Evolutionary conservation across 1,284 basidiomycete genomes (phyloP).

Genomic region (Sanghuangporus sanghuang): DNA sequence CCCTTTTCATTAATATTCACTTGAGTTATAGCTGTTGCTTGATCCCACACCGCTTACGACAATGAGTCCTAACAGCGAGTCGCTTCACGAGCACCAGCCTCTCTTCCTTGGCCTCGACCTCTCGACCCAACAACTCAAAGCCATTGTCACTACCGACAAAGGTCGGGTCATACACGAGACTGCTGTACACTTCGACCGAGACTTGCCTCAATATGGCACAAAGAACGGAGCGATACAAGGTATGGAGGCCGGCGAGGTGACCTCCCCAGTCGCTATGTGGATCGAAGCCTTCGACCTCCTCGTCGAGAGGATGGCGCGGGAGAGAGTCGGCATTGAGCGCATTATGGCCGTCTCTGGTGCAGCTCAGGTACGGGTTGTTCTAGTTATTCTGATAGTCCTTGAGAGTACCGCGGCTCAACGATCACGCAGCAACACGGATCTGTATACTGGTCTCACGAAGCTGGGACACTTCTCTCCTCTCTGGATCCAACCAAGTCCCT

Average conservation of each 20-base stretch:
- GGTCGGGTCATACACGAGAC: constrained; percentile 65
- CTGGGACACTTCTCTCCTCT: constrained; percentile 45
- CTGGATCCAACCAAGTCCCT: constrained; percentile 52
- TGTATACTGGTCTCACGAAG: constrained; percentile 75
- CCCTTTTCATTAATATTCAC: background rate
- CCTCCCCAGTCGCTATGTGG: constrained; percentile 81
- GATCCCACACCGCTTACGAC: background rate
- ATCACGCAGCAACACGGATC: constrained; percentile 80
- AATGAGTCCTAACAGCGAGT: background rate
- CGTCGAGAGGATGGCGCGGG: constrained; percentile 60
- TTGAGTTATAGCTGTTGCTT: background rate
- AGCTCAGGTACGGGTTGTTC: constrained; percentile 51
- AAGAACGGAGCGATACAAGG: constrained; percentile 68
- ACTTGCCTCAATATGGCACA: constrained; percentile 72
- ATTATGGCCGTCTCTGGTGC: constrained; percentile 70
- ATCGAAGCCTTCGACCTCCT: constrained; percentile 81
- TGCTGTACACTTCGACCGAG: constrained; percentile 76
- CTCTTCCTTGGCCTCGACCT: constrained; percentile 86
- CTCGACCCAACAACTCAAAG: constrained; percentile 86
- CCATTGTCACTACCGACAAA: constrained; percentile 58
- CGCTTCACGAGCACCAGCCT: background rate
- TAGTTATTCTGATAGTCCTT: background rate
- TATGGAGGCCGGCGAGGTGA: constrained; percentile 64
- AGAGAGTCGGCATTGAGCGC: constrained; percentile 50
- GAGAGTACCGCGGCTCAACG: constrained; percentile 3